phyloP scores from a whole-genome alignment of 345 rosid genomes.

The Lagerstroemia speciosa region DNA sequence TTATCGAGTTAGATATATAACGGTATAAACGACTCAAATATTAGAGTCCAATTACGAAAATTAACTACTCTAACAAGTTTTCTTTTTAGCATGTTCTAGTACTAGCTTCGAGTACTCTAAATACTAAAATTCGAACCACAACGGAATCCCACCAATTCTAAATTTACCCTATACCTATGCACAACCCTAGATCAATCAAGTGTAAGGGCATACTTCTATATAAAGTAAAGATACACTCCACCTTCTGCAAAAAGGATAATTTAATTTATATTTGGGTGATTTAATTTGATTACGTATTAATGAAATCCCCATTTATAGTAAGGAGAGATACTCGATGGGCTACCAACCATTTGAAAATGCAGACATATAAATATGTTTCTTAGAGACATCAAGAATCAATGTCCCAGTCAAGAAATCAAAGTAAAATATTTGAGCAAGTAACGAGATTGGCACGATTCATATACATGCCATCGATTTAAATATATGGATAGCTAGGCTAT shows the following conservation, averaged over 20 bases:
- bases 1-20: too few species aligned
- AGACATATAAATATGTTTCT: background rate
- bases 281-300: background rate
- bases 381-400: background rate
- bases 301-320: background rate
- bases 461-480: background rate
- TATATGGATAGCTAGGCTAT: background rate
- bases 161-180: too few species aligned
- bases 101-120: too few species aligned
- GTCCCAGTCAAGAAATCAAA: background rate
- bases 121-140: too few species aligned
- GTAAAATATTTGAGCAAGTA: background rate
- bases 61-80: too few species aligned
- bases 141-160: too few species aligned
- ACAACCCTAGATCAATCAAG: too few species aligned
- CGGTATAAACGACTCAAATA: too few species aligned
- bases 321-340: constrained; percentile 1
- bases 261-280: background rate
- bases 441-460: background rate
- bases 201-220: too few species aligned
- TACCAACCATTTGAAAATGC: background rate
- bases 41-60: too few species aligned
- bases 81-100: too few species aligned
- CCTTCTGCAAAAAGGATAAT: background rate
- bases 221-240: too few species aligned